Conservation (phyloP, 306 rosid genomes). For the Gillenia trifoliata region DNA sequence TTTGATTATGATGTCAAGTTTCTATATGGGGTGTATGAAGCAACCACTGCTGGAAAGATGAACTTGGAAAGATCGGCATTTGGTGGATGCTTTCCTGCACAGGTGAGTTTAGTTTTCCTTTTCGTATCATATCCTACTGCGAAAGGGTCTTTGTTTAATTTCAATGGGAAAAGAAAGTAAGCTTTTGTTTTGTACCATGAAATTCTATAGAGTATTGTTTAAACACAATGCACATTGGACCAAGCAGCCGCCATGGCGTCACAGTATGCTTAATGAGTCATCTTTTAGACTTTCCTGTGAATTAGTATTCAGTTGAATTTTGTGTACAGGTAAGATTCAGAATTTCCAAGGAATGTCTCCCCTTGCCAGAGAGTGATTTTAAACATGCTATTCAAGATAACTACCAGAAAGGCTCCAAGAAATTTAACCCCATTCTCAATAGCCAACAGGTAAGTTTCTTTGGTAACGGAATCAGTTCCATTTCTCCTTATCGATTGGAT, state of each 20-base stretch:
- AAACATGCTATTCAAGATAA: constrained; percentile 8
- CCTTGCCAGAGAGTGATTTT: constrained; percentile 5
- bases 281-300: neutral
- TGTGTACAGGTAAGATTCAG: constrained; percentile 9
- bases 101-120: neutral
- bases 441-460: constrained; percentile 6
- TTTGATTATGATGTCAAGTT: constrained; percentile 10
- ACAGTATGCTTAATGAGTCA: neutral
- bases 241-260: neutral
- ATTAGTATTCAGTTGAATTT: neutral
- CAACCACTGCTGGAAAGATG: constrained; percentile 8
- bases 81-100: constrained; percentile 18
- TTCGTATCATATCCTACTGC: neutral
- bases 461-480: neutral
- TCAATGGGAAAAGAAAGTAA: neutral
- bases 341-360: constrained; percentile 13
- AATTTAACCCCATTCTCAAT: constrained; percentile 13
- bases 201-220: neutral
- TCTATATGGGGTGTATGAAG: constrained; percentile 18
- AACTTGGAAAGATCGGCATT: constrained; percentile 10
- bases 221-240: neutral
- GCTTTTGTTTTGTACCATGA: neutral
- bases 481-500: neutral
- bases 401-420: constrained; percentile 6
- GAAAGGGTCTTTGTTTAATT: neutral